phyloP scores from a whole-genome alignment of 805 yeast species.

The Candida pini region DNA sequence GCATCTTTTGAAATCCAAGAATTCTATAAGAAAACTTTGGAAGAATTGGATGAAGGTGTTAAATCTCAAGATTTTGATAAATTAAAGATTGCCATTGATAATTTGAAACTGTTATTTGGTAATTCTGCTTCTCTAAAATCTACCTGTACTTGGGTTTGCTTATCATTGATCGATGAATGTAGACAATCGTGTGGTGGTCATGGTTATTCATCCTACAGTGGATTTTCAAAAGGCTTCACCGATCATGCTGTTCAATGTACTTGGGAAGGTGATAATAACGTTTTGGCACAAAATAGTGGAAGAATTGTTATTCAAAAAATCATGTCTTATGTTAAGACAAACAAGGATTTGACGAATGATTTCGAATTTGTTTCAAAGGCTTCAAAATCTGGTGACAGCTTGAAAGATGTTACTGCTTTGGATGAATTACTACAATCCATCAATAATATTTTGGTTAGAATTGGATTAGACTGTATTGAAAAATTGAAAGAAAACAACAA shows the following conservation, averaged over 20 bases:
- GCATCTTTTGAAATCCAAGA: constrained; percentile 58
- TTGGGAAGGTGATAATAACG: constrained; percentile 97
- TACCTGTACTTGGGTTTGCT: constrained; percentile 81
- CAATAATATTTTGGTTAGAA: constrained; percentile 36
- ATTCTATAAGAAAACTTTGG: constrained; percentile 45
- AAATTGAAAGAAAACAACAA: constrained; percentile 30
- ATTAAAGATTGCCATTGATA: constrained; percentile 44
- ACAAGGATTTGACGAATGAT: constrained; percentile 41
- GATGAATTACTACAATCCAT: constrained; percentile 32
- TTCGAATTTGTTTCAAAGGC: constrained; percentile 32
- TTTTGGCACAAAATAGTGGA: constrained; percentile 78
- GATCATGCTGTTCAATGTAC: constrained; percentile 99
- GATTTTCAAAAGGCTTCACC: constrained; percentile 79
- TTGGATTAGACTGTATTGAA: constrained; percentile 29
- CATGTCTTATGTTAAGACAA: constrained; percentile 31
- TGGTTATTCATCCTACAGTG: constrained; percentile 91
- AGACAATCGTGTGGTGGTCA: constrained; percentile 96
- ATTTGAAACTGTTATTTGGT: constrained; percentile 72
- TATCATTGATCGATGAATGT: constrained; percentile 77
- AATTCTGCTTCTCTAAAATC: constrained; percentile 87
- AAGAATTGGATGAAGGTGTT: constrained; percentile 49
- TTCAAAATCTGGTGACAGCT: constrained; percentile 27
- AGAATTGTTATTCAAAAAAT: constrained; percentile 60
- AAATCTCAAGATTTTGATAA: constrained; percentile 41
- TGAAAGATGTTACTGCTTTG: constrained; percentile 27